Conservation (phyloP, 108 stramenopile species). For the Pseudonitzschia multiseries region DNA sequence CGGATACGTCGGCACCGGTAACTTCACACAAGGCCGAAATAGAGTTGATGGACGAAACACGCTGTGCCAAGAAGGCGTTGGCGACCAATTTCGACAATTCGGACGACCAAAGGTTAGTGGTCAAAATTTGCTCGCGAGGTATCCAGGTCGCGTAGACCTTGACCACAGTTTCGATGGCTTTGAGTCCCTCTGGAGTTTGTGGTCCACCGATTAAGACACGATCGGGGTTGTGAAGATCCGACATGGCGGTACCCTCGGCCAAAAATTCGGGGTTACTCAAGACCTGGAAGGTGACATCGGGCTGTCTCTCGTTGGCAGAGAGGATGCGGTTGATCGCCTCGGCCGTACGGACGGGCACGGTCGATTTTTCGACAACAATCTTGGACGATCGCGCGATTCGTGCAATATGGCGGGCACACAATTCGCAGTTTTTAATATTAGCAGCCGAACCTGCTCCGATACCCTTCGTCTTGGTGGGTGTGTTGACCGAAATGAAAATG, state of each 20-base stretch:
- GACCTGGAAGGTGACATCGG: slow-evolving; percentile 92
- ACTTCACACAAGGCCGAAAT: slow-evolving; percentile 99
- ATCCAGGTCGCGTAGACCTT: slow-evolving; percentile 95
- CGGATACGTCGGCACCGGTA: slow-evolving; percentile 95
- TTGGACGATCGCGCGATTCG: slow-evolving; percentile 86
- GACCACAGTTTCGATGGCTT: slow-evolving; percentile 76
- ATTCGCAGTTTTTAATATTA: slow-evolving; percentile 99
- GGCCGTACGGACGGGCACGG: slow-evolving; percentile 98
- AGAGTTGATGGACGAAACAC: slow-evolving; percentile 98
- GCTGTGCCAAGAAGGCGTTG: slow-evolving; percentile 99
- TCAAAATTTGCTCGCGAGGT: slow-evolving; percentile 91
- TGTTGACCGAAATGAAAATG: slow-evolving; percentile 99
- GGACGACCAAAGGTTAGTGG: slow-evolving; percentile 98
- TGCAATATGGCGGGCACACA: slow-evolving; percentile 99
- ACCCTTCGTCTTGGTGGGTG: slow-evolving; percentile 97
- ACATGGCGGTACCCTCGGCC: slow-evolving; percentile 99
- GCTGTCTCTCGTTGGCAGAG: slow-evolving; percentile 77
- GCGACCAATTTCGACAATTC: slow-evolving; percentile 99
- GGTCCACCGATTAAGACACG: slow-evolving; percentile 98
- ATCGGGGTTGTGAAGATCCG: slow-evolving; percentile 91
- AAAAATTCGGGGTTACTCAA: slow-evolving; percentile 98
- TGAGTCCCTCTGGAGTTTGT: slow-evolving; percentile 88
- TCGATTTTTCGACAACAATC: slow-evolving; percentile 99
- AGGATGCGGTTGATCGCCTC: slow-evolving; percentile 95
- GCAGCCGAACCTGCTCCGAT: slow-evolving; percentile 99